Evolutionary conservation across 2,329 filamentous ascomycete genomes (phyloP).

Genomic region (Ophiostoma populinum): DNA sequence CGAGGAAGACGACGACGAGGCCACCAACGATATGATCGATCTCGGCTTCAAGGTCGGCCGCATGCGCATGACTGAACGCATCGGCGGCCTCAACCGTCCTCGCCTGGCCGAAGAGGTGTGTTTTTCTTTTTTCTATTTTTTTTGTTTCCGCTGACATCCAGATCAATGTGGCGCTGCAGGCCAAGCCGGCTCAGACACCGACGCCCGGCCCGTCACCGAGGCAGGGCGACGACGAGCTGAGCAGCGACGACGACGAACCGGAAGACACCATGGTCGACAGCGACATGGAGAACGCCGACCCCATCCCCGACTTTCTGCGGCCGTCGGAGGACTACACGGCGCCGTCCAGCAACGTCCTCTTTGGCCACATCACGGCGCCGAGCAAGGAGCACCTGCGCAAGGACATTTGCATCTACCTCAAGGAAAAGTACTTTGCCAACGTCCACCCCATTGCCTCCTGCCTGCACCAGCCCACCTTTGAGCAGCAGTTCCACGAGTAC

Average conservation of each 20-base stretch:
- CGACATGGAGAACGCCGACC: constrained; percentile 5
- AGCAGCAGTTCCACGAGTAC: constrained; percentile 45
- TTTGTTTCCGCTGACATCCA: background rate
- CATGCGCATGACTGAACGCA: constrained; percentile 55
- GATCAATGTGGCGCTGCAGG: constrained; percentile 7
- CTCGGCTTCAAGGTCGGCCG: constrained; percentile 55
- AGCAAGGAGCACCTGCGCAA: too few relatives aligned
- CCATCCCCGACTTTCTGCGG: constrained; percentile 36
- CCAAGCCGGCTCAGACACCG: background rate
- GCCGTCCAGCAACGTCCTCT: constrained; percentile 50
- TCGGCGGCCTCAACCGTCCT: constrained; percentile 55
- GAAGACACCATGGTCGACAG: constrained; percentile 5
- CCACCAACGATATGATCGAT: constrained; percentile 47
- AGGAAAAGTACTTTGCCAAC: constrained; percentile 48
- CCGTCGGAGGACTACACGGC: constrained; percentile 50
- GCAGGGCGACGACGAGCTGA: background rate
- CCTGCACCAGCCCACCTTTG: constrained; percentile 50
- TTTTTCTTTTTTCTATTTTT: background rate
- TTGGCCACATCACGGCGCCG: constrained; percentile 32
- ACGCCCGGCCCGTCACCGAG: background rate
- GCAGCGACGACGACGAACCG: background rate
- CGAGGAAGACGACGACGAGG: constrained; percentile 17
- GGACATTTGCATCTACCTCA: constrained; percentile 39
- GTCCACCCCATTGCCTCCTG: constrained; percentile 54
- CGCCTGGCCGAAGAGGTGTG: constrained; percentile 53